Conservation (phyloP, 1,284 basidiomycete species). For the Neonothopanus nambi region DNA sequence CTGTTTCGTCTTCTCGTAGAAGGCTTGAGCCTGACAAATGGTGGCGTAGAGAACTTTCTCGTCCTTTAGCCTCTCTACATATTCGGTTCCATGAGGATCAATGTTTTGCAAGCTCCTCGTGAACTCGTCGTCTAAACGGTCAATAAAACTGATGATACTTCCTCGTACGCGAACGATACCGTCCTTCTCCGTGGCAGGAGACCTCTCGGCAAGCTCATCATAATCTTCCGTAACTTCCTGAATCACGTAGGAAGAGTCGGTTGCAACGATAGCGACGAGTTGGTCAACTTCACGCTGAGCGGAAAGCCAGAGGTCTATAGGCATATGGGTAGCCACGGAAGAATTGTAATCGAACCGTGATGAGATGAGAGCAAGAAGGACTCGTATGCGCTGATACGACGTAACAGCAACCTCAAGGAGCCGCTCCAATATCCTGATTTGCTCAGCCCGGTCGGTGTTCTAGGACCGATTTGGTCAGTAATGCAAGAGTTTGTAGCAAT, state of each 20-base stretch:
- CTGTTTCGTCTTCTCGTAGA: slow-evolving; percentile 83
- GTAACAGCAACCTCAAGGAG: slow-evolving; percentile 88
- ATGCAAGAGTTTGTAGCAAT: not conserved
- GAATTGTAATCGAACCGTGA: slow-evolving; percentile 98
- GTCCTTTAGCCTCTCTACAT: slow-evolving; percentile 94
- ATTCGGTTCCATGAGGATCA: slow-evolving; percentile 98
- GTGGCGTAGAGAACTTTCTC: slow-evolving; percentile 94
- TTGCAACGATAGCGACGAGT: slow-evolving; percentile 77
- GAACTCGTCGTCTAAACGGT: slow-evolving; percentile 98
- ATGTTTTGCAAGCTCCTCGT: slow-evolving; percentile 98
- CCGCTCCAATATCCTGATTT: slow-evolving; percentile 88
- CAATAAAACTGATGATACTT: slow-evolving; percentile 92
- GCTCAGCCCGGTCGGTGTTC: slow-evolving; percentile 96
- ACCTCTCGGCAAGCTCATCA: slow-evolving; percentile 87
- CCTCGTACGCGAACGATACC: slow-evolving; percentile 83
- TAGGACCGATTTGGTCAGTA: slow-evolving; percentile 32
- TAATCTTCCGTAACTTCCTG: slow-evolving; percentile 91
- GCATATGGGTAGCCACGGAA: slow-evolving; percentile 86
- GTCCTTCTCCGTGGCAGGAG: slow-evolving; percentile 69
- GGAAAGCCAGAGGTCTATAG: slow-evolving; percentile 87
- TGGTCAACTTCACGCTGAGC: slow-evolving; percentile 90
- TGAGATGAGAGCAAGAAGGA: slow-evolving; percentile 91
- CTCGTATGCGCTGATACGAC: slow-evolving; percentile 91
- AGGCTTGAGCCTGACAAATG: slow-evolving; percentile 88
- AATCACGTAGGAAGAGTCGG: slow-evolving; percentile 77